Evolutionary conservation across 768 basidiomycete species (phyloP).

Genomic region (Kwoniella pini): DNA sequence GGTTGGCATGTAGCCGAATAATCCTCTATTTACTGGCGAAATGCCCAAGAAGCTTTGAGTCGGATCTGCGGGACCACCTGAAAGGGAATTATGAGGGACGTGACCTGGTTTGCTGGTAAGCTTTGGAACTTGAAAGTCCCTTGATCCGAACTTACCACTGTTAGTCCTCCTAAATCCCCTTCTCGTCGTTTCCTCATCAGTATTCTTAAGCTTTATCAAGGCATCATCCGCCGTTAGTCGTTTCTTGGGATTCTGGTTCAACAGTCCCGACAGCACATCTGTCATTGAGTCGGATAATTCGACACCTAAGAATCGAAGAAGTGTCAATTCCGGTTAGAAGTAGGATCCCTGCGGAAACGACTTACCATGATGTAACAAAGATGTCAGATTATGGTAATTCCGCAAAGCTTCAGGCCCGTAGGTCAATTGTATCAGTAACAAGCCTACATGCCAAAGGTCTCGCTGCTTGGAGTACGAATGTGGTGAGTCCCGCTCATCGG

Average conservation of each 20-base stretch:
- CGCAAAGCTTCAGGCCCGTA: conserved; percentile 70
- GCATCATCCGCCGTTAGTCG: conserved; percentile 45
- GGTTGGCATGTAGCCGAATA: conserved; percentile 16
- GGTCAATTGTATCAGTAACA: conserved; percentile 81
- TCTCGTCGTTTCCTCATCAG: conserved; percentile 20
- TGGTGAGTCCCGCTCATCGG: conserved; percentile 75
- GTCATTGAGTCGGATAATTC: conserved; percentile 29
- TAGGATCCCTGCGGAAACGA: background rate
- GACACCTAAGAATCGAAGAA: conserved; percentile 3
- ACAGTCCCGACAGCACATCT: conserved; percentile 42
- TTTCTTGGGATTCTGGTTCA: conserved; percentile 43
- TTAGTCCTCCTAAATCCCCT: conserved; percentile 6
- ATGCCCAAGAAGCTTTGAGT: conserved; percentile 16
- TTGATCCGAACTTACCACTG: conserved; percentile 1
- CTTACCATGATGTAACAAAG: conserved; percentile 50
- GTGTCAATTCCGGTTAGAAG: background rate
- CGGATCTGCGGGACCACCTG: conserved; percentile 2
- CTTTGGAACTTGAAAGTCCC: background rate
- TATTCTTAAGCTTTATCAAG: conserved; percentile 16
- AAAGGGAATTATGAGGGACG: background rate
- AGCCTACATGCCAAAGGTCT: conserved; percentile 79
- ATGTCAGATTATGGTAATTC: conserved; percentile 50
- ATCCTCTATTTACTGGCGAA: conserved; percentile 30
- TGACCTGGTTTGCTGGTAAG: conserved; percentile 1
- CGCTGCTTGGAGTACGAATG: conserved; percentile 73